phyloP scores from a whole-genome alignment of 306 rosid species.

The Vicia faba region DNA sequence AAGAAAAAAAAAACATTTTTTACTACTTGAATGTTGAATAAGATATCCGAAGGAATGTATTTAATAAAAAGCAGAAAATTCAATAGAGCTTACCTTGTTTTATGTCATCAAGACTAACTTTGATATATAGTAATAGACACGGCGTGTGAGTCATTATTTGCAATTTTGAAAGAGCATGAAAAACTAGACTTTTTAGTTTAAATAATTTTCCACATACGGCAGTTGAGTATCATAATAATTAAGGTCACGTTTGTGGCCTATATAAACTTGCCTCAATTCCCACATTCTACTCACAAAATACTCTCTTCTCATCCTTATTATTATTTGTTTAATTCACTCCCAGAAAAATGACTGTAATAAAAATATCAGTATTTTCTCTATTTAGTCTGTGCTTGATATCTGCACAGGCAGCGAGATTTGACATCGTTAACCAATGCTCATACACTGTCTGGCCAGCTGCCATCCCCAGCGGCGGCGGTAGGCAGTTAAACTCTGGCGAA shows the following conservation, averaged over 20 bases:
- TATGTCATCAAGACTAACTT: too few relatives aligned
- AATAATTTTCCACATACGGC: neutral
- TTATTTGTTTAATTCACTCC: too few relatives aligned
- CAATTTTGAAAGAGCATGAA: too few relatives aligned
- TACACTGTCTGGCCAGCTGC: constrained; percentile 59
- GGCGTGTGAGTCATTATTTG: too few relatives aligned
- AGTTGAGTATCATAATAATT: too few relatives aligned
- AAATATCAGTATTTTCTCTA: neutral
- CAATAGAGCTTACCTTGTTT: neutral
- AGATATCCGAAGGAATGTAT: neutral
- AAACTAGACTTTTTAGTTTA: neutral
- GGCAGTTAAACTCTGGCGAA: constrained; percentile 27
- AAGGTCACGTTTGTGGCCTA: too few relatives aligned
- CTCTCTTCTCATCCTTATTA: neutral
- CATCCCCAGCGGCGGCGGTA: constrained; percentile 41
- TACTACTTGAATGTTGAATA: too few relatives aligned
- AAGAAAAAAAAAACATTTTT: too few relatives aligned
- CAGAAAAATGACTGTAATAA: neutral
- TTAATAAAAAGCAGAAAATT: neutral
- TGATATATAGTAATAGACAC: too few relatives aligned
- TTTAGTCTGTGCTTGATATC: neutral
- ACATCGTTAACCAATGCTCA: constrained; percentile 47
- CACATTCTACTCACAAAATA: neutral
- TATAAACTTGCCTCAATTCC: neutral
- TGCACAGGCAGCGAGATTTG: constrained; percentile 39